Evolutionary conservation across 768 basidiomycete species (phyloP), one percentile per base, ranked within the genome.

Genomic region (Termitomyces eurrhizus): DNA sequence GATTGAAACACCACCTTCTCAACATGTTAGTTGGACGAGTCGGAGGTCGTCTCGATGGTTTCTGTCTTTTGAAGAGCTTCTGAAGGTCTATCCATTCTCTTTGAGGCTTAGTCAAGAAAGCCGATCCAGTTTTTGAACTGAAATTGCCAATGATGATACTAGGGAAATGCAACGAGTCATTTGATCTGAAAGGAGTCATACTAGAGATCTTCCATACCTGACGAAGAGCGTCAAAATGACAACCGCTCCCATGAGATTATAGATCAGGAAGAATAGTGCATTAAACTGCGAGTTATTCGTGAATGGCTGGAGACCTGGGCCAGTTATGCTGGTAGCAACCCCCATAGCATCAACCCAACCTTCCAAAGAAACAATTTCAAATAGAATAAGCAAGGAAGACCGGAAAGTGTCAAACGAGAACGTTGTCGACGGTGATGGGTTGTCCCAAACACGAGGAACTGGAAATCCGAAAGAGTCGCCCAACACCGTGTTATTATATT

Each of bases 101-200:
- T 66, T 98, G 96, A 16, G 93, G 81, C 58, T 87, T 81, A 0
- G 95, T 97, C 36, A 96, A 74, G 51, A 95, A 83, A 1, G 95
- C 94, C 4, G 86, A 83, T 16, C 95, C 95, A 2, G 93, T 95
- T 62, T 89, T 87, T 2, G 86, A 83, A 52, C 87, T 88, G 75
- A 97, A 97, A 72, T 95, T 95, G 50, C 88, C 89, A 69, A 98
- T 97, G 74, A 98, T 97, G 72, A 98, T 92, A 79, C 93, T 96
- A 61, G 16, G 61, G 58, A 61, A 51, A 63, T 21, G 52, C 42
- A 3, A 26, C 6, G 51, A 70, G n/a, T 69, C 66, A 41, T 54
- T 45, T 48, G 45, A 1, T 6, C 46, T 44, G 37, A 33, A 58
- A 2, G 45, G 11, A 16, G 7, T 36, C 41, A n/a, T 52, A 26